Conservation (phyloP, 2,329 filamentous ascomycete species). For the Ascochyta lentis region DNA sequence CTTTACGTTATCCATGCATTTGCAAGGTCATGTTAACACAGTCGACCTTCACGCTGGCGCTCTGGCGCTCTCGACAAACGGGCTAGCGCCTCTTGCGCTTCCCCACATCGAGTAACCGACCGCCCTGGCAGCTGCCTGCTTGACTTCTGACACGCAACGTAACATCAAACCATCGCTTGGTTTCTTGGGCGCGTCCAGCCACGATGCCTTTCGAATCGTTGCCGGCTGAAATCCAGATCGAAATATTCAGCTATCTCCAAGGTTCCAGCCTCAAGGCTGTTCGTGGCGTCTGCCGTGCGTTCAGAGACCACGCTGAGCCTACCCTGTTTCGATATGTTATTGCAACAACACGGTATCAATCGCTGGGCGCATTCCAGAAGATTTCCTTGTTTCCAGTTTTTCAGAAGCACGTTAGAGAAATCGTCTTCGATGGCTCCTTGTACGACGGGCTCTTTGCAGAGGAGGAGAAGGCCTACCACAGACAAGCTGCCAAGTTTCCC, state of each 20-base stretch:
- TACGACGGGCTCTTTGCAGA: constrained; percentile 27
- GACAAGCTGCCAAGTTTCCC: constrained; percentile 3
- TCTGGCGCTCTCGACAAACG: background rate
- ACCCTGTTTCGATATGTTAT: constrained; percentile 34
- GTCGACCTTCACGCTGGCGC: constrained; percentile 8
- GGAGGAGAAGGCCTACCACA: constrained; percentile 16
- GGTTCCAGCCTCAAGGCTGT: constrained; percentile 32
- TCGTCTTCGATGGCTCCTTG: constrained; percentile 41
- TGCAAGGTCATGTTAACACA: background rate
- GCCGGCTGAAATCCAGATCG: constrained; percentile 39
- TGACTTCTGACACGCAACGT: background rate
- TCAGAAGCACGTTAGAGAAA: constrained; percentile 36
- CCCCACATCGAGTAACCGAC: constrained; percentile 15
- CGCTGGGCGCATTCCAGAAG: constrained; percentile 37
- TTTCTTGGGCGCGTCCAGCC: background rate
- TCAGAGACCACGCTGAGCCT: constrained; percentile 34
- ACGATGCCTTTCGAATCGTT: constrained; percentile 22
- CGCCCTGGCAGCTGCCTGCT: constrained; percentile 8
- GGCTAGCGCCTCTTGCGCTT: constrained; percentile 1
- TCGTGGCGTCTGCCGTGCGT: constrained; percentile 27
- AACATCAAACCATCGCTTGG: background rate
- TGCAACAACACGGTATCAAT: constrained; percentile 38
- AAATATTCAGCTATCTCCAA: constrained; percentile 36
- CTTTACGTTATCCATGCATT: background rate
- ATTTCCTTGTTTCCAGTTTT: constrained; percentile 33